Evolutionary conservation across 2,329 filamentous ascomycete genomes (phyloP).

Genomic region (Mycosphaerella sp.): DNA sequence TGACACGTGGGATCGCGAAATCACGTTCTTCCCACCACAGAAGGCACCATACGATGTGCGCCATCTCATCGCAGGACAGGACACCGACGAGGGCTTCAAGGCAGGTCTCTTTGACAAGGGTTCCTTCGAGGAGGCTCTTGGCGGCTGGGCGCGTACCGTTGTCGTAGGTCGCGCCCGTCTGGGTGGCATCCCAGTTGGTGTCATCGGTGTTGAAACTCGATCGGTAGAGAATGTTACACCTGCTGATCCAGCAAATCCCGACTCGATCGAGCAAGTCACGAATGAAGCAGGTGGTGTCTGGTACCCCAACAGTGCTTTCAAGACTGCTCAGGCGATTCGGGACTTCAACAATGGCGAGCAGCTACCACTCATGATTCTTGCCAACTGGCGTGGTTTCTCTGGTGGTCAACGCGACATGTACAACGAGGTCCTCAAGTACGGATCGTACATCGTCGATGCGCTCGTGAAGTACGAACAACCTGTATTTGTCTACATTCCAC

Average conservation of each 20-base stretch:
- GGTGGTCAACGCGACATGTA: conserved; percentile 99
- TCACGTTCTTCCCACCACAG: conserved; percentile 71
- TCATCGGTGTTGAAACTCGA: conserved; percentile 93
- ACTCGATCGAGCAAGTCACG: conserved; percentile 91
- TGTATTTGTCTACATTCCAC: conserved; percentile 98
- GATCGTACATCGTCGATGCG: conserved; percentile 97
- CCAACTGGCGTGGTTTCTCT: conserved; percentile 99
- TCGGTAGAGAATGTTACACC: conserved; percentile 95
- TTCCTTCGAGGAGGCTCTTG: conserved; percentile 94
- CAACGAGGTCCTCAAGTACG: conserved; percentile 99
- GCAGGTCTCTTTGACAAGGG: conserved; percentile 92
- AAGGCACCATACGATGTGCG: conserved; percentile 88
- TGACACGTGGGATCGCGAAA: conserved; percentile 88
- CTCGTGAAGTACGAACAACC: conserved; percentile 98
- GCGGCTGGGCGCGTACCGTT: conserved; percentile 94
- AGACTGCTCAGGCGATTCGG: conserved; percentile 96
- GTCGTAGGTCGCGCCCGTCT: conserved; percentile 94
- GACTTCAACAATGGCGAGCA: conserved; percentile 99
- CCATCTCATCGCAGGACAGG: conserved; percentile 84
- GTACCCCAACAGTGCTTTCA: conserved; percentile 99
- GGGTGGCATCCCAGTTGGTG: conserved; percentile 95
- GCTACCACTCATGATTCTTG: conserved; percentile 95
- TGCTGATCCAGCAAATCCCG: conserved; percentile 94
- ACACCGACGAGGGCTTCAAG: conserved; percentile 79
- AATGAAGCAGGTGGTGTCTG: conserved; percentile 98